phyloP scores from a whole-genome alignment of 257 asterid genomes.

The Solanum piurae region DNA sequence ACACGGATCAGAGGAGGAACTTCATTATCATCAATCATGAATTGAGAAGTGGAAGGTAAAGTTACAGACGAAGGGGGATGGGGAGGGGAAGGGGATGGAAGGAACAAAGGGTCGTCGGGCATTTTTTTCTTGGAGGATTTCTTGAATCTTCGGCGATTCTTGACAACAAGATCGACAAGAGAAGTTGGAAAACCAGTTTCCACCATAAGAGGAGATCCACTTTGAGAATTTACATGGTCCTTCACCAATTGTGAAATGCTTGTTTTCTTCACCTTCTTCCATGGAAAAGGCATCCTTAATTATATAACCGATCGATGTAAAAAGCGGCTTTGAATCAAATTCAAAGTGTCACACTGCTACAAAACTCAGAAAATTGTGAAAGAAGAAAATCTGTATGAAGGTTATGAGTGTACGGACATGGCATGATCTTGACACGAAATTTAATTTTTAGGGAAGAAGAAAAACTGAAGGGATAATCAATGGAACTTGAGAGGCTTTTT shows the following conservation, averaged over 20 bases:
- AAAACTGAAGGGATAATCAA: no score
- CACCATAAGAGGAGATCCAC: conserved; percentile 57
- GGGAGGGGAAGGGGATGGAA: conserved; percentile 1
- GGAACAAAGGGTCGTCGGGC: background rate
- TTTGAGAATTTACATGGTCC: conserved; percentile 51
- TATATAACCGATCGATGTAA: background rate
- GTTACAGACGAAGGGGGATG: background rate
- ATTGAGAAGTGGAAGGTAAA: background rate
- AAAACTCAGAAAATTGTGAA: background rate
- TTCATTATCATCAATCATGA: background rate
- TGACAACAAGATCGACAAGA: conserved; percentile 66
- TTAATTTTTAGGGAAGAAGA: background rate
- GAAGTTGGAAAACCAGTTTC: conserved; percentile 86
- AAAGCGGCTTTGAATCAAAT: background rate
- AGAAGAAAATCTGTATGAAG: background rate
- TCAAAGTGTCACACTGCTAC: background rate
- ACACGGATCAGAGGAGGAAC: background rate
- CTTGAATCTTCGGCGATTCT: conserved; percentile 53
- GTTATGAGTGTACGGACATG: background rate
- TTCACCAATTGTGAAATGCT: conserved; percentile 48
- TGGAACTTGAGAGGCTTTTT: no score
- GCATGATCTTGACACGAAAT: background rate
- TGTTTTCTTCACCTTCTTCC: conserved; percentile 55
- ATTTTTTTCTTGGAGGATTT: conserved; percentile 8
- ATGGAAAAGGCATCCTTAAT: conserved; percentile 36